Base-by-base conservation (phyloP, 1,284 basidiomycete species). In the Pseudozyma sp. region DNA sequence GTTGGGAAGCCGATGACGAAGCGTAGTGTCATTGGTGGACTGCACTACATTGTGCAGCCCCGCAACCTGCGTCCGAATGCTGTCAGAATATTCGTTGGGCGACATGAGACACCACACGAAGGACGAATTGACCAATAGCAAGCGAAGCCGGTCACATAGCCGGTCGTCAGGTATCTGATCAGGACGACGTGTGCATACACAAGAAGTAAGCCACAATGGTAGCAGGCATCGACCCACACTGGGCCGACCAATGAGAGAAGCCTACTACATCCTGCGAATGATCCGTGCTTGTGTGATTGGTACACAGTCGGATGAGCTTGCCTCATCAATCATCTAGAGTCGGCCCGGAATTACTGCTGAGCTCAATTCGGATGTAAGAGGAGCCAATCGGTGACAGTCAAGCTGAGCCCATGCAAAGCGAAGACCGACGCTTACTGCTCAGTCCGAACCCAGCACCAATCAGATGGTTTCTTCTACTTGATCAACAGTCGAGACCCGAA, bases 1-100 rank as follows among this genome's bases (percentile, higher is more conserved):
- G 12, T 18, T 13, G 9, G 21, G 18, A 21, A 18, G 25, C 25
- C 25, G 31, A 50, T 50, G 48, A 50, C 45, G 18, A 14, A 6
- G 13, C 7, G 48, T 5, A 34, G 52, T 44, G 35, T 58, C 57
- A 52, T 21, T 59, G 49, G 40, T 35, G 21, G 34, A 16, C 49
- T 52, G 49, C 49, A 45, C 34, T 14, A 31, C 31, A 11, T 47
- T 36, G 14, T 13, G n/a, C 18, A 25, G 49, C 48, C 48, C 40
- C 49, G 42, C 49, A 51, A 35, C 6, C 16, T 19, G 39, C 18
- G 7, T 25, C 12, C n/a, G 43, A 34, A 21, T 25, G 21, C 25
- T 31, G 25, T 31, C 25, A 52, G 42, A 21, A 34, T 25, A 56
- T 36, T 55, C 53, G 60, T 60, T 67, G 64, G 64, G 38, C 39